These are phyloP conservation scores for Phytomonas francai DNA, from an alignment of 208 protist species.

Conservation along the genomic window DNA sequence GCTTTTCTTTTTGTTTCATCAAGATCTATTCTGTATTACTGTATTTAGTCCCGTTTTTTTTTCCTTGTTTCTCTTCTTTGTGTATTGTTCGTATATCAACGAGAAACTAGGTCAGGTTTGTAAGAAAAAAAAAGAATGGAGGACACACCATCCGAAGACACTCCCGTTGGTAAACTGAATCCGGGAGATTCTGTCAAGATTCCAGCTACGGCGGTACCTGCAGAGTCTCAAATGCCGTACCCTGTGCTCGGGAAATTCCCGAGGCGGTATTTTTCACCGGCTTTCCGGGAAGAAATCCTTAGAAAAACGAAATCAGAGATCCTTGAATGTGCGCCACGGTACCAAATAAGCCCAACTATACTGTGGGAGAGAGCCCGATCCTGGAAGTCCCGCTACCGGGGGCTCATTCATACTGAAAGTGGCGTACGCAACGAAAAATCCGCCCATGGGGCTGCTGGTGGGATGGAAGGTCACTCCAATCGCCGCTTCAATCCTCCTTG, in stretches of 20 bases:
- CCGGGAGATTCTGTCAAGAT: background rate
- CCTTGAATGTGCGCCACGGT: background rate
- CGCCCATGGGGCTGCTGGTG: no score
- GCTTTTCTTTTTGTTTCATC: slow-evolving; percentile 5
- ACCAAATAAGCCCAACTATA: background rate
- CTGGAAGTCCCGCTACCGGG: slow-evolving; percentile 12
- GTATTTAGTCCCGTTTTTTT: background rate
- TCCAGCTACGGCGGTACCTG: background rate
- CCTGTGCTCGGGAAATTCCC: background rate
- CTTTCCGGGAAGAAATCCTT: background rate
- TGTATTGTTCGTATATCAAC: background rate
- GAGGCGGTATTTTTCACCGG: background rate
- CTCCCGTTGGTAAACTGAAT: background rate
- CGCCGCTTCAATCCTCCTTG: no score
- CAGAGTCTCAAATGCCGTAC: background rate
- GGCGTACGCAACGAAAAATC: no score
- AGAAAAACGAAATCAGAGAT: background rate
- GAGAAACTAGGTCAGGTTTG: background rate
- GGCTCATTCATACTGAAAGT: background rate
- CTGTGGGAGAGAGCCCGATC: slow-evolving; percentile 11
- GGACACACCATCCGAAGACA: background rate
- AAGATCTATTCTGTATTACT: background rate
- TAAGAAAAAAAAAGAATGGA: slow-evolving; percentile 8
- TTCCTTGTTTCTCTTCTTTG: background rate
- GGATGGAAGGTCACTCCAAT: no score